Percentiles rank a stretch among this genome's conserved stretches.
Evolutionary conservation across 768 basidiomycete species (phyloP).

Genomic region (Polyporus arcularius): DNA sequence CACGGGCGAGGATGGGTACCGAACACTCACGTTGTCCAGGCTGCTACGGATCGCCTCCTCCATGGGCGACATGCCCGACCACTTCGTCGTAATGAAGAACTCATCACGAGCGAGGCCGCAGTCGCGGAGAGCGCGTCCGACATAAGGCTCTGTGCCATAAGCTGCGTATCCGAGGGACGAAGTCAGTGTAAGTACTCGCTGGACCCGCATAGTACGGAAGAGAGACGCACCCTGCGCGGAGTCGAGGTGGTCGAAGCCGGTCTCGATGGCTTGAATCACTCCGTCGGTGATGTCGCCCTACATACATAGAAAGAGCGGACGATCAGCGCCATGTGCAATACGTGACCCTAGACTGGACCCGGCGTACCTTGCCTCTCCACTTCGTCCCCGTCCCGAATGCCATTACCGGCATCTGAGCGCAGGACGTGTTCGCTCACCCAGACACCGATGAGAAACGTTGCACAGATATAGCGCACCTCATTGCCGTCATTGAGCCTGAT

Average conservation of each 20-base stretch:
- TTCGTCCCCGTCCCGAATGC: constrained; percentile 63
- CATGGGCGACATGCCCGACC: constrained; percentile 37
- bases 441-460: too few species aligned
- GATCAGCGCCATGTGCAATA: neutral
- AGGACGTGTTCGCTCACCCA: too few species aligned
- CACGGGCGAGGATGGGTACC: neutral
- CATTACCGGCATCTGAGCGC: constrained; percentile 56
- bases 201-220: neutral
- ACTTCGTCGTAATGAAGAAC: constrained; percentile 50
- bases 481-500: constrained; percentile 40
- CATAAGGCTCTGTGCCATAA: constrained; percentile 39
- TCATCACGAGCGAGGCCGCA: constrained; percentile 36
- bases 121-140: constrained; percentile 39
- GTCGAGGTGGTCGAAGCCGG: constrained; percentile 65
- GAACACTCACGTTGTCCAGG: constrained; percentile 45
- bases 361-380: constrained; percentile 30
- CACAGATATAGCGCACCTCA: constrained; percentile 24
- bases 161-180: constrained; percentile 13
- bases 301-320: too few species aligned
- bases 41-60: constrained; percentile 47
- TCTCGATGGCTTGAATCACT: constrained; percentile 57
- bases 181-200: too few species aligned
- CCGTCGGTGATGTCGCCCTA: constrained; percentile 48
- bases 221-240: constrained; percentile 48
- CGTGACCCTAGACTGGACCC: neutral